Evolutionary conservation across 768 basidiomycete genomes (phyloP), one percentile per base, ranked within the genome.

Genomic region (Suillus cothurnatus): DNA sequence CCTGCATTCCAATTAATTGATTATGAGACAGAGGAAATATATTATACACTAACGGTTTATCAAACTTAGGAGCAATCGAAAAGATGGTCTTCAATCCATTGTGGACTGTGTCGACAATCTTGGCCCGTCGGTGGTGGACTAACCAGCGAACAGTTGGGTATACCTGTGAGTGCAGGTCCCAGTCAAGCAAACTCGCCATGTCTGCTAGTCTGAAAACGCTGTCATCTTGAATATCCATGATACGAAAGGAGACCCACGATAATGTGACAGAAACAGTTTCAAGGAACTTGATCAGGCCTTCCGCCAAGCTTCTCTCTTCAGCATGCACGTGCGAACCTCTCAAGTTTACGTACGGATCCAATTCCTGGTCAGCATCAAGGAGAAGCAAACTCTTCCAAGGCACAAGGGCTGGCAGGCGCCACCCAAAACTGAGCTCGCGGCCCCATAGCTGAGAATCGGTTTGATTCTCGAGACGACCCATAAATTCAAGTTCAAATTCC

Each of bases 341-440:
- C 59, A 90, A 76, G 64, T 87, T 88, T 71, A 84, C 79, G 67
- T 86, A 85, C 1, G 88, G 85, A 64, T 90, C 88, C 60, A 85
- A 72, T 32, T 82, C 85, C 19, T 82, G 81, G 19, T 83, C 78
- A 70, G 85, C 79, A 61, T 94, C 90, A 19, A 97, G 72, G 19
- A 95, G 83, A 7, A 99, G 78, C 19, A 99, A 74, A 26, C 93
- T 91, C 73, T 97, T 97, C 97, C 97, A 99, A 6, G 97, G 96
- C 19, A 87, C 82, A 28, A 98, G 82, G 21, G 85, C 78, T 11
- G 91, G 88, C 3, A 94, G 79, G 55, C 83, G 82, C 90, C 90
- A 94, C 3, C 92, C 92, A 63, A 87, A 80, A 69, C 82, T 75
- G 75, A 92, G 82, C 62, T 89, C 89, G 43, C 81, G 82, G 21